These are phyloP conservation scores for Apiotrichum siamense DNA, from an alignment of 1,284 basidiomycete species.

Conservation along the genomic window DNA sequence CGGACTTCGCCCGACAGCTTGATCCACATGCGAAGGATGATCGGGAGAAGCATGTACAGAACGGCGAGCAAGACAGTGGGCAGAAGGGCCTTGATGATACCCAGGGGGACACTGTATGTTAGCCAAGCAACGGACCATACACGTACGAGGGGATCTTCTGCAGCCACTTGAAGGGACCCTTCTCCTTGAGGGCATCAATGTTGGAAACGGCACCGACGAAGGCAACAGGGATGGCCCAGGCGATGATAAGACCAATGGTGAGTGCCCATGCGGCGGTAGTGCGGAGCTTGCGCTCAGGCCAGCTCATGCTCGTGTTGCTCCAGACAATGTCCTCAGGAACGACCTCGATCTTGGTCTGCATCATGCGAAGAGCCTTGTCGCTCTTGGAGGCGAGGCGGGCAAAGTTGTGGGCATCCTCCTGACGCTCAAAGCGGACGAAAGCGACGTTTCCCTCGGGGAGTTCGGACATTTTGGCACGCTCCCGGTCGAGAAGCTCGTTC, in stretches of 20 bases:
- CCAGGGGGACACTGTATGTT: slow-evolving; percentile 52
- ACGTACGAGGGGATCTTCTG: slow-evolving; percentile 56
- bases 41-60: slow-evolving; percentile 85
- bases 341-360: slow-evolving; percentile 60
- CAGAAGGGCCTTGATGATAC: slow-evolving; percentile 85
- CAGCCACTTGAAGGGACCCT: slow-evolving; percentile 63
- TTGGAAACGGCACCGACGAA: slow-evolving; percentile 85
- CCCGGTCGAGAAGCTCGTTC: slow-evolving; percentile 48
- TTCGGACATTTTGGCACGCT: slow-evolving; percentile 54
- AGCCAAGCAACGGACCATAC: background rate
- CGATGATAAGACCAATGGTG: slow-evolving; percentile 53
- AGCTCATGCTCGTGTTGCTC: slow-evolving; percentile 60
- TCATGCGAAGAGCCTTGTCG: slow-evolving; percentile 28
- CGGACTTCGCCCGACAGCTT: slow-evolving; percentile 41
- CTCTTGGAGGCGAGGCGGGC: slow-evolving; percentile 58
- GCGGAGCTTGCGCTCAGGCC: slow-evolving; percentile 51
- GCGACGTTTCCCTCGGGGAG: slow-evolving; percentile 54
- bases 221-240: slow-evolving; percentile 58
- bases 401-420: slow-evolving; percentile 53
- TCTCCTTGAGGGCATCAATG: slow-evolving; percentile 60
- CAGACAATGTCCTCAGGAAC: slow-evolving; percentile 83
- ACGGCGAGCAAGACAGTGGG: slow-evolving; percentile 79
- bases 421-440: slow-evolving; percentile 85
- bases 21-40: slow-evolving; percentile 58
- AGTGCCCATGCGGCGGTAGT: slow-evolving; percentile 51